Base-by-base conservation (phyloP, 2,329 filamentous ascomycete species). In the Teratosphaeriaceae sp. region DNA sequence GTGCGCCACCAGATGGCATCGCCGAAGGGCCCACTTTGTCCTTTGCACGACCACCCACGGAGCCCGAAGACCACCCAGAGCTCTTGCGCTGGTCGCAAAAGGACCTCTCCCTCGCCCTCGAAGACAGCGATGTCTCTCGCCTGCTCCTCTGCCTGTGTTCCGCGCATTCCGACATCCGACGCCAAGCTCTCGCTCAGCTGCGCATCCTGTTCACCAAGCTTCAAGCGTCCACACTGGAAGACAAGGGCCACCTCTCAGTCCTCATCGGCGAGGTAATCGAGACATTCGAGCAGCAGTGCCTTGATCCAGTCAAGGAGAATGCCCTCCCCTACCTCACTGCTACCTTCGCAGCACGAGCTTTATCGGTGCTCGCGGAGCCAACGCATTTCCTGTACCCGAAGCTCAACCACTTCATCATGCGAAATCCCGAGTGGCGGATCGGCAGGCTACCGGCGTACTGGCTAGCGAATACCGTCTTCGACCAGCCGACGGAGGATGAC, bases 371-470 rank as follows among this genome's bases (percentile, higher is more conserved):
- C 35, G 76, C 74, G 18, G 82, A 87, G 48, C 90, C 90, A 0
- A 73, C 88, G 13, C 87, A 94, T 59, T 79, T 78, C 47, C 76
- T 96, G 27, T 97, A 95, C 61, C 78, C 80, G 45, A 95, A 95
- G 61, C 70, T 92, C 65, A 95, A 94, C 68, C 72, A 75, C 5
- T 96, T 89, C 62, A 76, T 97, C 26, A 86, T 86, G 18, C 80
- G 80, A 40, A 78, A 80, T 0, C 89, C 90, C 1, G 65, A 73
- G 19, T 97, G 90, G 90, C 74, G 81, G 11, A 59, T 73, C 9
- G 63, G 64, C 21, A 75, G 74, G 35, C 61, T 82, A 4, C 70
- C 76, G 1, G 70, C 71, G 1, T 77, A 79, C 57, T 80, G 78
- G 70, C 66, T 82, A 15, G 78, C 85, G 46, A 82, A 79, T 58